Conservation (phyloP, 2,329 filamentous ascomycete species). For the Endothia cerciana region DNA sequence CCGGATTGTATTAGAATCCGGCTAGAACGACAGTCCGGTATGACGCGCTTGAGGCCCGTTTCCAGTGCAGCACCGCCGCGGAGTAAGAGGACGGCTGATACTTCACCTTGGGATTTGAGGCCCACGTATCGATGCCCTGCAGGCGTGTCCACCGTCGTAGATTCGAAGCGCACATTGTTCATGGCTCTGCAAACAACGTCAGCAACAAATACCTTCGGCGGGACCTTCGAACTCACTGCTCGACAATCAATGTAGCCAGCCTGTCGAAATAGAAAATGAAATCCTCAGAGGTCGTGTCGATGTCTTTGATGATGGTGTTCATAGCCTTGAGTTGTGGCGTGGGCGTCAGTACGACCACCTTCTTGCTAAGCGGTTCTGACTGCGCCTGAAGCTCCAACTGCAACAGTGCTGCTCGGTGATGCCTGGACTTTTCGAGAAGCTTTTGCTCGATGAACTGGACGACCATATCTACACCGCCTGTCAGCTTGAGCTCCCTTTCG, state of each 20-base stretch:
- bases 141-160: slow-evolving; percentile 70
- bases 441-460: slow-evolving; percentile 90
- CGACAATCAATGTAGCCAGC: slow-evolving; percentile 80
- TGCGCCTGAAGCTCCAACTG: slow-evolving; percentile 74
- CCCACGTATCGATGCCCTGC: slow-evolving; percentile 72
- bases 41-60: slow-evolving; percentile 83
- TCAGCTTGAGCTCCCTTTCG: neutral
- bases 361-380: slow-evolving; percentile 72
- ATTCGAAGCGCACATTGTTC: slow-evolving; percentile 74
- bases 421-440: slow-evolving; percentile 80
- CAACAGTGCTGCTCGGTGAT: slow-evolving; percentile 79
- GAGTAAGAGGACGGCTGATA: slow-evolving; percentile 85
- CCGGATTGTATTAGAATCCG: slow-evolving; percentile 91
- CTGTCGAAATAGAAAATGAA: slow-evolving; percentile 98
- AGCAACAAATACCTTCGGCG: neutral
- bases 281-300: slow-evolving; percentile 78
- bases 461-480: slow-evolving; percentile 64
- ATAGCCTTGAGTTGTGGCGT: slow-evolving; percentile 85
- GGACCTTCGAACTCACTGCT: slow-evolving; percentile 57
- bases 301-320: slow-evolving; percentile 86
- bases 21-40: slow-evolving; percentile 90
- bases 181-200: slow-evolving; percentile 60
- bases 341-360: slow-evolving; percentile 73
- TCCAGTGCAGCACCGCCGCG: slow-evolving; percentile 89
- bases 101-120: slow-evolving; percentile 69